phyloP scores from a whole-genome alignment of 2,329 filamentous ascomycete species.

The Xylariales sp. region DNA sequence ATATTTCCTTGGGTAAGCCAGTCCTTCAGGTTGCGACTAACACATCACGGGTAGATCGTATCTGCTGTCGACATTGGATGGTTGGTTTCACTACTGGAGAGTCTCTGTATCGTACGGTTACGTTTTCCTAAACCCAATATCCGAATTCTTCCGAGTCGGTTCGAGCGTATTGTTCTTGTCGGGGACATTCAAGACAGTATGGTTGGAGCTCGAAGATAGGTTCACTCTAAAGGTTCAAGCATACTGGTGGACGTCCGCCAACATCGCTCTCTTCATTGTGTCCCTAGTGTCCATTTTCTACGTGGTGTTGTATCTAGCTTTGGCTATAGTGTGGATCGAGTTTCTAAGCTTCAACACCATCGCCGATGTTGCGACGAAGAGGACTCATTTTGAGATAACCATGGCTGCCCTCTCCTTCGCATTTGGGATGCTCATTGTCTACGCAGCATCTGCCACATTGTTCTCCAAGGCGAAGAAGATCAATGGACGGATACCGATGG shows the following conservation, averaged over 20 bases:
- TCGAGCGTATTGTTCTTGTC: conserved; percentile 13
- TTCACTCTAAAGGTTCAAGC: conserved; percentile 1
- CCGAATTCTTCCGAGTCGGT: conserved; percentile 10
- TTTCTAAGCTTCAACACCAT: conserved; percentile 16
- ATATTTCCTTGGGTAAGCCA: no score
- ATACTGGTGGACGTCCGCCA: conserved; percentile 8
- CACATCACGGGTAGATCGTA: no score
- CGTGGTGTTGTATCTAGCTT: conserved; percentile 12
- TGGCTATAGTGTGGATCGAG: conserved; percentile 13
- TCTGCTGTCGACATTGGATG: conserved; percentile 7
- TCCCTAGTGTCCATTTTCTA: conserved; percentile 13
- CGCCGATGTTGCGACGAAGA: conserved; percentile 16
- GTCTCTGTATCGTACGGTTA: conserved; percentile 11
- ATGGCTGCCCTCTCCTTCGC: conserved; percentile 11
- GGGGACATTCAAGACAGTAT: conserved; percentile 16
- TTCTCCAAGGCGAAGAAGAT: conserved; percentile 11
- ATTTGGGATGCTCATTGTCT: conserved; percentile 5
- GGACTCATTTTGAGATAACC: conserved; percentile 13
- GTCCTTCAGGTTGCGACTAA: no score
- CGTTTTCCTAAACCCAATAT: conserved; percentile 11
- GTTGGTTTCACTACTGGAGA: conserved; percentile 14
- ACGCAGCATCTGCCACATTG: conserved; percentile 3
- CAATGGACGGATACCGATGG: no score
- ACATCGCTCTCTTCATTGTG: conserved; percentile 12
- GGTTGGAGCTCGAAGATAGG: conserved; percentile 11